phyloP scores from a whole-genome alignment of 352 stramenopile species.

The Phytophthora fragariae region DNA sequence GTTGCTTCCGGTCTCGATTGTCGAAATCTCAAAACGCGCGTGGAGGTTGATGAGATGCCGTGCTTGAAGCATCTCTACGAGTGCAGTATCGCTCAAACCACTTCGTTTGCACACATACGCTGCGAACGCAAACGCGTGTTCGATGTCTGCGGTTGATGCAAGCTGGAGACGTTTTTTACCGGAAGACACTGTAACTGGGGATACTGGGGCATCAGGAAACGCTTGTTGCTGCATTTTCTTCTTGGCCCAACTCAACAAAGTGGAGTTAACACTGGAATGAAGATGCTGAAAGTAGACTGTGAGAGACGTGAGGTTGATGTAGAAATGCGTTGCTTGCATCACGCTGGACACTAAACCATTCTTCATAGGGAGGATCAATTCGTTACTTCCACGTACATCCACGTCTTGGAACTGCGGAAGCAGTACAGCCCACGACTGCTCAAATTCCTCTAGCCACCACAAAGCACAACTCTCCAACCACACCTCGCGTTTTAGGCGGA shows the following conservation, averaged over 20 bases:
- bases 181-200: conserved; percentile 10
- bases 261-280: conserved; percentile 70
- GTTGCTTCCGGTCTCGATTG: conserved; percentile 37
- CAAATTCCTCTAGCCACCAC: conserved; percentile 89
- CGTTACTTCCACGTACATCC: conserved; percentile 42
- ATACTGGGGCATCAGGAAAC: conserved; percentile 30
- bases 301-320: conserved; percentile 87
- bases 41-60: conserved; percentile 83
- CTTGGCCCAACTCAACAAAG: conserved; percentile 70
- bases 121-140: conserved; percentile 83
- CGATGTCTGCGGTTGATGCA: conserved; percentile 77
- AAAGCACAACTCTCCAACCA: conserved; percentile 84
- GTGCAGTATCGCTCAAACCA: conserved; percentile 81
- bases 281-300: conserved; percentile 88
- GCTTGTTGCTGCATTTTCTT: conserved; percentile 50
- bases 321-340: conserved; percentile 70
- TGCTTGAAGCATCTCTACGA: conserved; percentile 88
- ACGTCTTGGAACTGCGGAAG: conserved; percentile 73
- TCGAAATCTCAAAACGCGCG: conserved; percentile 64
- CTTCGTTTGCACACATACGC: conserved; percentile 88
- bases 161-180: conserved; percentile 36
- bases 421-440: conserved; percentile 78
- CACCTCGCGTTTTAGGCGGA: conserved; percentile 62
- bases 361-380: conserved; percentile 18
- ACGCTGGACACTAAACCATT: conserved; percentile 48